Evolutionary conservation across 345 rosid genomes (phyloP), one percentile per base, ranked within the genome.

Genomic region (Limnanthes douglasii): DNA sequence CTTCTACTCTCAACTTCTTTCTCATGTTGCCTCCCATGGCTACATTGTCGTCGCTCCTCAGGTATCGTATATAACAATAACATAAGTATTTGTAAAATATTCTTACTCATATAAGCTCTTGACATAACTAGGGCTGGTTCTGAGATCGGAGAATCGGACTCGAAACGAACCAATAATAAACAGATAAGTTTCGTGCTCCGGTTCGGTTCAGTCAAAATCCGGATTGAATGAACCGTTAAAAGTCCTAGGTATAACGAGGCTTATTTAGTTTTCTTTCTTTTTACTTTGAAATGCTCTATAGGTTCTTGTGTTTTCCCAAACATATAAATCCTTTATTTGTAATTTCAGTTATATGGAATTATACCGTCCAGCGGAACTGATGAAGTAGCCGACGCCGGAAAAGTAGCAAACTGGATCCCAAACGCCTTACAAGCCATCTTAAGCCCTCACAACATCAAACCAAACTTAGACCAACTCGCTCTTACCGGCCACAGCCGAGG

Each of bases 21-120:
- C 18, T 41, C 60, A 54, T 32, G 15, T 54, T n/a, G 46, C 53
- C 45, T 54, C 60, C 34, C 60, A 54, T 46, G 60, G 53, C 39
- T 54, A 38, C 43, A 54, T 54, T 33, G 31, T 46, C 11, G 48
- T 54, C 9, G 60, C 53, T n/a, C 60, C 60, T 16, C 53, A 54
- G 48, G 60, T 51, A 41, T 7, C 10, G n/a, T 3, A 26, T 26
- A n/a, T n/a, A n/a, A n/a, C n/a, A n/a, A n/a, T n/a, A n/a, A n/a
- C n/a, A n/a, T n/a, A n/a, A n/a, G n/a, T n/a, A n/a, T n/a, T n/a
- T n/a, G n/a, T n/a, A n/a, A n/a, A n/a, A n/a, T n/a, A n/a, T n/a
- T n/a, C n/a, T n/a, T n/a, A n/a, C n/a, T n/a, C n/a, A n/a, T n/a
- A n/a, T n/a, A n/a, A n/a, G n/a, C n/a, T n/a, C n/a, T n/a, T n/a